These are phyloP conservation scores for Suhomyces bribrorum DNA, from an alignment of 1,139 yeast genomes.

Conservation along the genomic window DNA sequence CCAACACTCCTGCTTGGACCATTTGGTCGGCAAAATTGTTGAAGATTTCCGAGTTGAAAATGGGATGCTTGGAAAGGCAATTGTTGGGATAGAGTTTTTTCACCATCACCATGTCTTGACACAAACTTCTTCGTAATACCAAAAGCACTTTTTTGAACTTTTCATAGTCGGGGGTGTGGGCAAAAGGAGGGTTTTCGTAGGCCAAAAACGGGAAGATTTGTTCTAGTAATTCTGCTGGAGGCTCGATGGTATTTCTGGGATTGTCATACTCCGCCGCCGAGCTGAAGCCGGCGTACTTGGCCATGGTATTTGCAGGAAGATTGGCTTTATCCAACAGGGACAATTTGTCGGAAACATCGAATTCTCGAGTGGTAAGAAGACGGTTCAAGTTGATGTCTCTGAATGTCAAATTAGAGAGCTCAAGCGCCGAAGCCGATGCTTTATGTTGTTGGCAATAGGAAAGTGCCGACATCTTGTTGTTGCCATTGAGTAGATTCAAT, in stretches of 20 bases:
- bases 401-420: conserved; percentile 23
- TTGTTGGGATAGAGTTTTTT: conserved; percentile 27
- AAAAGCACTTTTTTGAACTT: conserved; percentile 23
- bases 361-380: conserved; percentile 22
- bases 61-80: conserved; percentile 29
- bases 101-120: conserved; percentile 39
- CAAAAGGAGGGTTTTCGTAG: conserved; percentile 9
- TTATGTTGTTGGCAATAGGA: conserved; percentile 34
- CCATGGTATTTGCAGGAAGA: conserved; percentile 20
- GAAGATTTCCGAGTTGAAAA: conserved; percentile 28
- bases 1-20: conserved; percentile 15
- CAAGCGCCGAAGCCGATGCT: conserved; percentile 24
- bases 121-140: conserved; percentile 26
- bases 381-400: conserved; percentile 24
- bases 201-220: conserved; percentile 36
- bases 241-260: conserved; percentile 26
- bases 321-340: conserved; percentile 15
- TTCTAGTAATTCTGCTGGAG: conserved; percentile 28
- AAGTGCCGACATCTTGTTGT: conserved; percentile 26
- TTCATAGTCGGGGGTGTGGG: conserved; percentile 7
- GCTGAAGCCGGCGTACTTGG: conserved; percentile 30
- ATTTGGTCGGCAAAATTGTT: conserved; percentile 21
- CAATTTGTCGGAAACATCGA: conserved; percentile 12
- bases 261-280: conserved; percentile 22
- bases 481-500: conserved; percentile 29